Base-by-base conservation (phyloP, 306 rosid species). In the Gynostemma pentaphyllum region DNA sequence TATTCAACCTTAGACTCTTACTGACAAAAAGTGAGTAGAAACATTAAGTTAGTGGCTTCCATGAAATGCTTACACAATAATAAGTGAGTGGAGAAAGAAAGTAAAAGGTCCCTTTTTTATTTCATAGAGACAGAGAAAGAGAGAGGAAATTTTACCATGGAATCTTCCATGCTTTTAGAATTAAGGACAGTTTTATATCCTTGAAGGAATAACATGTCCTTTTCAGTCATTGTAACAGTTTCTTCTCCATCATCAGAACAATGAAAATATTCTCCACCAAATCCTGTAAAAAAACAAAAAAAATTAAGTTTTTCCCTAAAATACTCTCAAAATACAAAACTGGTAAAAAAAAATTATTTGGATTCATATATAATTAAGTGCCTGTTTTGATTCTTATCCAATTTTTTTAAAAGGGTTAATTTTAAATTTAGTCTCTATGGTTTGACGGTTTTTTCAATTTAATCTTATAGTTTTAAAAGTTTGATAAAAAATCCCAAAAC, bases 171-270 rank as follows among this genome's bases (percentile, higher is more conserved):
- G 68, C 60, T 64, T 83, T 86, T 86, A 27, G 95, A 68, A 69
- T 80, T 81, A 19, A 92, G 94, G 45, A 88, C 87, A 78, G 68
- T 80, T 75, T 79, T 84, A 56, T 88, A 81, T 67, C 76, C 94
- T 47, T 74, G 71, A 2, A 79, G 85, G 68, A 80, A 62, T 37
- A 84, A 66, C 46, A 81, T 83, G 30, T 76, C 75, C 6, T 67
- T 45, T 30, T 72, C 76, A 12, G 56, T 1, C 16, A 15, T 62
- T 18, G 5, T 29, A 55, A 37, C 55, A 42, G n/a, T n/a, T n/a
- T 50, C 55, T 7, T 64, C 55, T 76, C 62, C 79, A 59, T 74
- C 82, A 28, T 72, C 80, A 2, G 37, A 59, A 46, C 44, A 64
- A 22, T 76, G 78, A 49, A 92, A 88, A 70, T 77, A 84, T 62